These are phyloP conservation scores for Botryobasidium botryosum DNA, from an alignment of 768 basidiomycete genomes.

Conservation along the genomic window DNA sequence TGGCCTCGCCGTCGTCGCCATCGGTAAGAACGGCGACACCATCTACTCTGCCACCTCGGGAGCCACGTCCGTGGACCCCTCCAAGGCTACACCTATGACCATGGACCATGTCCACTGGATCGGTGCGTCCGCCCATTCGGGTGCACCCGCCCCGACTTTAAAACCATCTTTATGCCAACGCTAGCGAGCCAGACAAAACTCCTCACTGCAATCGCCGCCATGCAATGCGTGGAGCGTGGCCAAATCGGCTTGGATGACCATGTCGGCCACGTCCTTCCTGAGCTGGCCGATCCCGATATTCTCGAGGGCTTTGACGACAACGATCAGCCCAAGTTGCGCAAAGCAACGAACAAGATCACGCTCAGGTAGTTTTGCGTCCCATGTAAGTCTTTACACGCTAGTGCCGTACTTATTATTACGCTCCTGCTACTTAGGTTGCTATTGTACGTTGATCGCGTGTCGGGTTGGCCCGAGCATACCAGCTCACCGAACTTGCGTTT, in stretches of 20 bases:
- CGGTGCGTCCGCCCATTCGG: background rate
- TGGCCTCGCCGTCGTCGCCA: background rate
- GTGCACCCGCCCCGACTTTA: background rate
- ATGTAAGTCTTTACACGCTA: too few relatives aligned
- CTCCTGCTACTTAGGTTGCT: background rate
- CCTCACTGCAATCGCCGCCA: background rate
- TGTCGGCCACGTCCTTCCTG: background rate
- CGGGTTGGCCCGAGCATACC: background rate
- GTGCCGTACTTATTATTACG: background rate
- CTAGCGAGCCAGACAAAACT: background rate
- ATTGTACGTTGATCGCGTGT: background rate
- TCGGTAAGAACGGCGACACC: background rate
- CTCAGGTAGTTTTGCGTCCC: background rate
- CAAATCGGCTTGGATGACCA: constrained; percentile 1
- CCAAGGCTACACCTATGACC: background rate
- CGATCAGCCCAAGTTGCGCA: background rate
- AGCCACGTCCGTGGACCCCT: background rate
- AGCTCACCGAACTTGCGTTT: background rate
- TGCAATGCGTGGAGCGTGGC: too few relatives aligned
- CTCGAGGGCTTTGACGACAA: background rate
- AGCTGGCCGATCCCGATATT: too few relatives aligned
- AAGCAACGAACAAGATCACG: background rate
- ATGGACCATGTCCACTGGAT: background rate
- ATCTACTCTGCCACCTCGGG: background rate
- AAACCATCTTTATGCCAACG: too few relatives aligned